Base-by-base conservation (phyloP, 202 grass and related monocot species). In the Eragrostis tef region DNA sequence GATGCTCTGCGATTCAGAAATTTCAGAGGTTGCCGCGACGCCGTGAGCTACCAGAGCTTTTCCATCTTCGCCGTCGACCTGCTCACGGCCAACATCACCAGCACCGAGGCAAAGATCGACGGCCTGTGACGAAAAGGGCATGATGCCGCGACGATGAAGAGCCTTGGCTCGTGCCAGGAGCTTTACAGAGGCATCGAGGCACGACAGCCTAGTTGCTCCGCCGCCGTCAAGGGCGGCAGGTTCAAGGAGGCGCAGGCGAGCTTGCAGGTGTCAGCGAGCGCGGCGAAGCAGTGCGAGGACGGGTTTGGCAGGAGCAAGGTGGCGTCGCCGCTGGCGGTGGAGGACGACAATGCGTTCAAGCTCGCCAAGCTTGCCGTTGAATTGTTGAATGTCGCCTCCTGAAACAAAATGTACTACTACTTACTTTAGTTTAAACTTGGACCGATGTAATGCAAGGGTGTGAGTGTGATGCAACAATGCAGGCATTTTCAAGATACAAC, bases 71-170 rank as follows among this genome's bases (percentile, higher is more conserved):
- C 73, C 36, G 73, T 24, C 46, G 56, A 44, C 36, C 79, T 87
- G 39, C 63, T 82, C 46, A 31, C 56, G 14, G 11, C 10, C 24
- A 87, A 87, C 79, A 66, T 67, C 73, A 83, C 66, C 34, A 57
- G 13, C 79, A 87, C 85, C 9, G 2, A 2, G 24, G 5, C 47
- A 45, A 87, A 66, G 73, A 78, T 87, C 65, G 34, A n/a, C 24
- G 21, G 11, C 54, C 34, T 87, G 6, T 47, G 6, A 16, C 8
- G 10, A 19, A 17, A 2, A 19, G 10, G 19, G 15, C 31, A 9
- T 0, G 31, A 34, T 34, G 31, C 31, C 31, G 31, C 31, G 31
- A 34, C 31, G 31, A 4, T 4, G 31, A 34, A 4, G 31, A 2
- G 31, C 31, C 51, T 53, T 7, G 16, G 6, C 16, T n/a, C 17